These are phyloP conservation scores for Aspergillus diversus DNA, from an alignment of 495 filamentous ascomycete species.

Conservation along the genomic window DNA sequence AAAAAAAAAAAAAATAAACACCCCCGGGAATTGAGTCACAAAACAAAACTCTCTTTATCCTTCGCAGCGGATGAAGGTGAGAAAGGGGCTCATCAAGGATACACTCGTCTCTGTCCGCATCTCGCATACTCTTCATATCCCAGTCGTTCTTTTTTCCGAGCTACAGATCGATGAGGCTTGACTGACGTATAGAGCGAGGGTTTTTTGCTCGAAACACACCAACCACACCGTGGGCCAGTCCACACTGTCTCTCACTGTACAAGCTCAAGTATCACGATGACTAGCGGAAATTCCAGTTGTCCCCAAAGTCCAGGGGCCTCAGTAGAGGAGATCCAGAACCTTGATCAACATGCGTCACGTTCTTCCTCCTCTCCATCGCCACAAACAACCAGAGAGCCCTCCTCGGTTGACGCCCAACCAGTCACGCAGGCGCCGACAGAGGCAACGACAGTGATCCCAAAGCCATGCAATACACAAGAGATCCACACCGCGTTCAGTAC, in stretches of 20 bases:
- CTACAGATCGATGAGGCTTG: background rate
- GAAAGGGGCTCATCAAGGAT: background rate
- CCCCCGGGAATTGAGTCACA: conserved; percentile 6
- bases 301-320: background rate
- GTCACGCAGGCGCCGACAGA: conserved; percentile 1
- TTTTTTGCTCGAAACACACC: no score
- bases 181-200: background rate
- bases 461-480: background rate
- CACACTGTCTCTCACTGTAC: background rate
- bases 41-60: background rate
- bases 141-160: background rate
- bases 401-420: background rate
- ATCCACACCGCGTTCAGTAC: conserved; percentile 58
- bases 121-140: background rate
- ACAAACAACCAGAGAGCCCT: background rate
- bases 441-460: background rate
- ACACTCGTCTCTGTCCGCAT: background rate
- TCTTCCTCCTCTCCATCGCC: background rate
- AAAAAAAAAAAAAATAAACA: conserved; percentile 11
- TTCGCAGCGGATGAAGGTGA: background rate
- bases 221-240: no score
- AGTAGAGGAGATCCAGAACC: background rate
- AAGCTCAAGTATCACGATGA: background rate
- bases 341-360: background rate
- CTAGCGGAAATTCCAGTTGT: background rate